These are phyloP conservation scores for thale cress (Arabidopsis thaliana) DNA, from an alignment of 345 rosid genomes.

Conservation along the genomic window TAIR10.1 NC_003071.7:18896501-18897000, in stretches of 20 bases:
- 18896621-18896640: constrained; percentile 79
- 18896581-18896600: constrained; percentile 56
- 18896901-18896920: constrained; percentile 86
- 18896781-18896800: constrained; percentile 72
- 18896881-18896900: constrained; percentile 64
- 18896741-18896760: constrained; percentile 65
- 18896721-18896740: constrained; percentile 58
- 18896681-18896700: constrained; percentile 85
- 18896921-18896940: constrained; percentile 74
- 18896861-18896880: constrained; percentile 80
- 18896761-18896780: constrained; percentile 70
- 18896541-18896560: constrained; percentile 52
- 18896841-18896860: constrained; percentile 67
- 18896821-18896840: constrained; percentile 94
- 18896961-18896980: constrained; percentile 23
- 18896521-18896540: constrained; percentile 56
- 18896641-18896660: constrained; percentile 65
- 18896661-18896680: constrained; percentile 70
- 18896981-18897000: constrained; percentile 1
- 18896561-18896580: constrained; percentile 65
- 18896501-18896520: constrained; percentile 55
- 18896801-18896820: constrained; percentile 77
- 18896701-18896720: constrained; percentile 68
- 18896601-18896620: constrained; percentile 76
- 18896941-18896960: constrained; percentile 16